Evolutionary conservation across 331 rosid genomes (phyloP), one percentile per base, ranked within the genome.

Genomic region (Arachis monticola): DNA sequence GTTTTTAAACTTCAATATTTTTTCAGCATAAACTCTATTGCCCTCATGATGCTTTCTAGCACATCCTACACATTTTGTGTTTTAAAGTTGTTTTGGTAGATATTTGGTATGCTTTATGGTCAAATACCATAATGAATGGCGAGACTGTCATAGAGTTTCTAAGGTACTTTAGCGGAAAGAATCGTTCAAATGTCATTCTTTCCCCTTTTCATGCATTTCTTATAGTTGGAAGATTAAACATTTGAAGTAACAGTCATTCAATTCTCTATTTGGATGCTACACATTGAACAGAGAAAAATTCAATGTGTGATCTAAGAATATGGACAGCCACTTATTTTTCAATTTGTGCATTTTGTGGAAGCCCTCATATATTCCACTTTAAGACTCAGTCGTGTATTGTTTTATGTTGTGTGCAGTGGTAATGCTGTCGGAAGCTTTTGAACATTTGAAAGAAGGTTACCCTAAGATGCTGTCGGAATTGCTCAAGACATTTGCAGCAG

Each of bases 391-490:
- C 61, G 70, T 40, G 57, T 53, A 27, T 77, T 72, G 8, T 57
- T 17, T 58, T 62, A 65, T 76, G 53, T 74, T 59, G 73, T 76
- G 3, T 77, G 75, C 89, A 91, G 97, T 83, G 62, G 92, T 91
- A 48, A 87, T 91, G 97, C 91, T 87, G 64, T 91, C 97, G 0
- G 92, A 89, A 86, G 91, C 95, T 30, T 91, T 87, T 79, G 55
- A 31, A 76, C 90, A 91, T 69, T 81, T 91, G 74, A 90, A 87
- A 67, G 97, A 87, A 82, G 87, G 92, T 80, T 91, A 95, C 80
- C 97, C 97, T 22, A 75, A 92, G 2, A 82, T 91, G 86, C 77
- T 89, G 82, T 67, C 82, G 67, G 92, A 91, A 88, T 67, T 91
- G 77, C 83, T 91, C 77, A 86, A 87, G 87, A 80, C 92, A 70